Evolutionary conservation across 495 filamentous ascomycete species (phyloP).

Genomic region (Tuber magnatum): DNA sequence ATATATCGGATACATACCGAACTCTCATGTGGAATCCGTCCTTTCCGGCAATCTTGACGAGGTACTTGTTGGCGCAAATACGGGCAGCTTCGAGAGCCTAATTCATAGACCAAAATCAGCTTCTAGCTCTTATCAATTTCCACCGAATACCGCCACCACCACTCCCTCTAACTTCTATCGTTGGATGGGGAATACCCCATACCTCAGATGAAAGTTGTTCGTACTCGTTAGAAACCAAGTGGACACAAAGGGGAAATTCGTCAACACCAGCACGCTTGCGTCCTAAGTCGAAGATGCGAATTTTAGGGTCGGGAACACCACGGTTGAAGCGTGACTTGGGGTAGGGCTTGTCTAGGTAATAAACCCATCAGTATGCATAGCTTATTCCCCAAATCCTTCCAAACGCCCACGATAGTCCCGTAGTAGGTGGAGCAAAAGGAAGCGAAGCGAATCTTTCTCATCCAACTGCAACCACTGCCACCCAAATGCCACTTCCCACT

Average conservation of each 20-base stretch:
- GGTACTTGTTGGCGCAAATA: slow-evolving; percentile 99
- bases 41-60: slow-evolving; percentile 95
- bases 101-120: slow-evolving; percentile 12
- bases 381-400: neutral
- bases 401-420: neutral
- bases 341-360: slow-evolving; percentile 64
- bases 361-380: slow-evolving; percentile 10
- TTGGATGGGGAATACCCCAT: slow-evolving; percentile 4
- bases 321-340: slow-evolving; percentile 99
- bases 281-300: slow-evolving; percentile 98
- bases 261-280: slow-evolving; percentile 97
- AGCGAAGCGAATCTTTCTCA: neutral
- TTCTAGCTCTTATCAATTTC: neutral
- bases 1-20: slow-evolving; percentile 42
- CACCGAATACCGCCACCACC: neutral
- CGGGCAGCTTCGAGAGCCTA: slow-evolving; percentile 90
- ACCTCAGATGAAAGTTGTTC: slow-evolving; percentile 94
- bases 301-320: slow-evolving; percentile 99
- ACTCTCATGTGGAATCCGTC: slow-evolving; percentile 98
- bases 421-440: neutral
- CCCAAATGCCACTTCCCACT: neutral
- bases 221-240: slow-evolving; percentile 99
- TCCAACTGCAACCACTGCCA: neutral
- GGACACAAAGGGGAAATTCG: slow-evolving; percentile 96
- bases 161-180: neutral